phyloP scores from a whole-genome alignment of 139 green algal species.

The Zygnema circumcarinatum region DNA sequence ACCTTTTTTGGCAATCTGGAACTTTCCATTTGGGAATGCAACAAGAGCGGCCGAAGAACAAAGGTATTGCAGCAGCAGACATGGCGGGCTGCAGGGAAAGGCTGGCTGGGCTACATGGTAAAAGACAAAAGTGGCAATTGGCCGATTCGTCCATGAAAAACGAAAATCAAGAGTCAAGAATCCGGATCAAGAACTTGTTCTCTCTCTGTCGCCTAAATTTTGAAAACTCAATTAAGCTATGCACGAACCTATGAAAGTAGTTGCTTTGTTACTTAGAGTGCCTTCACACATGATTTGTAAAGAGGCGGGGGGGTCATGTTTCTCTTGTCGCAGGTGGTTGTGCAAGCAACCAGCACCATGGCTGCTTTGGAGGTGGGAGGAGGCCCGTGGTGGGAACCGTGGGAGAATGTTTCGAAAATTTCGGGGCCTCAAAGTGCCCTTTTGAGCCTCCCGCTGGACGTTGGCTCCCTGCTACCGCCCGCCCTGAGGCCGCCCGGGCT shows the following conservation, averaged over 20 bases:
- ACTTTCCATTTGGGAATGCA: slow-evolving; percentile 77
- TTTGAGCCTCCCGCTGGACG: slow-evolving; percentile 43
- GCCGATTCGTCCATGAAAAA: not conserved
- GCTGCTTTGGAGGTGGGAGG: slow-evolving; percentile 80
- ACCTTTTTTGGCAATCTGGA: slow-evolving; percentile 82
- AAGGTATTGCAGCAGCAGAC: not conserved
- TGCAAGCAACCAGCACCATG: slow-evolving; percentile 31
- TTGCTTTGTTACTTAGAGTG: too few species aligned
- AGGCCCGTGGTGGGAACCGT: slow-evolving; percentile 87
- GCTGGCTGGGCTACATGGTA: not conserved
- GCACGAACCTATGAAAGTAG: too few species aligned
- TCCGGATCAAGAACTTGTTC: too few species aligned
- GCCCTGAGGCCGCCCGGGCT: slow-evolving; percentile 27
- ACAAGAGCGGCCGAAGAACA: slow-evolving; percentile 1
- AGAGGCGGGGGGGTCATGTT: too few species aligned
- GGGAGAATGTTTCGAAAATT: slow-evolving; percentile 62
- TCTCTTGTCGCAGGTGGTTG: slow-evolving; percentile 19
- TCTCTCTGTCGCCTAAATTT: too few species aligned
- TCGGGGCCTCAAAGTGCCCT: slow-evolving; percentile 3
- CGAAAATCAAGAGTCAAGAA: not conserved
- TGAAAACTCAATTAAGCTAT: too few species aligned
- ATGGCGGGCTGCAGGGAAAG: not conserved
- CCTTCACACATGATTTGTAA: too few species aligned
- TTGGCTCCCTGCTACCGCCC: slow-evolving; percentile 14
- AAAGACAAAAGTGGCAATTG: not conserved